Evolutionary conservation across 495 filamentous ascomycete genomes (phyloP), one percentile per base, ranked within the genome.

Genomic region (Tuber microsphaerosporum): DNA sequence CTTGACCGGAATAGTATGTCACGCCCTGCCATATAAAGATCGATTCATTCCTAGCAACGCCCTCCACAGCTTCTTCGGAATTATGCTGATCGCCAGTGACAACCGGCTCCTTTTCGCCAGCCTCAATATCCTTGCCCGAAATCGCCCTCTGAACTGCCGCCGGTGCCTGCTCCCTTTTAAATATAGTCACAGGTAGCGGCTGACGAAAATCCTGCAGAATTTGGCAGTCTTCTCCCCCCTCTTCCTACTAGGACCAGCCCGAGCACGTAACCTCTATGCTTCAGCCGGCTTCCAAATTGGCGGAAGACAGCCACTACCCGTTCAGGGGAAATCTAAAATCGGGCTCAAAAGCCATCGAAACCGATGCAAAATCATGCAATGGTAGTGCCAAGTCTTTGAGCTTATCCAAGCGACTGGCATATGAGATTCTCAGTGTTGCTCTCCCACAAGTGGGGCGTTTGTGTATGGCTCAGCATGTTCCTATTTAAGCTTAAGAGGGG

Each of bases 1-100:
- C 48, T 90, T 86, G 80, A 86, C 87, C 17, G 90, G 89, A 68
- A 94, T 91, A 1, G 86, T 89, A 79, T 81, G 89, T 90, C 56
- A 97, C 88, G 75, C 91, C 85, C 77, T 92, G 89, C 89, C 90
- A 96, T 0, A 92, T 94, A 77, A 96, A 90, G 41, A 96, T 84
- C n/a, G 82, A 86, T 19, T 88, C 88, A 71, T 89, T 91, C 74
- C 85, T 86, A 2, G 88, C 88, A 71, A 91, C 86, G 14, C 79
- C 84, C 69, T 84, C 81, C 8, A 86, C 84, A 9, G 81, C 75
- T 10, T 83, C 72, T 6, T 77, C 75, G 45, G 75, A 72, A 44
- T 77, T 81, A 41, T 75, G 81, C 16, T 76, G 79, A 37, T 82
- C 75, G 12, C 77, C 80, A 46, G 80, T 72, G 12, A 82, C 73